phyloP scores from a whole-genome alignment of 2,329 filamentous ascomycete genomes.

The Fusarium sulawesiense region DNA sequence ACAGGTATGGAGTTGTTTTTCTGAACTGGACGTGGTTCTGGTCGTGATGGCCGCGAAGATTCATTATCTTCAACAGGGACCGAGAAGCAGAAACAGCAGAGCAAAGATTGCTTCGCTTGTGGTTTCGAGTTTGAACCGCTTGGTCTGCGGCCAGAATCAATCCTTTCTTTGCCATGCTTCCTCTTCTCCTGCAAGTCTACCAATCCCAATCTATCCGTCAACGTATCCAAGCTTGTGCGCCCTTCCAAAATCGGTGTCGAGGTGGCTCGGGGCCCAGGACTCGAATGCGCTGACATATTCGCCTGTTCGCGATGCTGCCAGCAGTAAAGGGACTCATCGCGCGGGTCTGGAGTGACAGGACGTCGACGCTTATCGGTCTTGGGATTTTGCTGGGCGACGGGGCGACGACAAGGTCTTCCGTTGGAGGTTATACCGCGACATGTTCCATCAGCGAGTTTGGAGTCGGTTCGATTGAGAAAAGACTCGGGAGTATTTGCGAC shows the following conservation, averaged over 20 bases:
- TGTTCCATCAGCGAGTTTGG: conserved; percentile 83
- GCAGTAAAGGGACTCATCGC: conserved; percentile 78
- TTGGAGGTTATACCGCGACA: conserved; percentile 87
- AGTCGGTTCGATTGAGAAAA: conserved; percentile 81
- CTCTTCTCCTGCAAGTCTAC: conserved; percentile 69
- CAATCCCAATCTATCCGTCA: conserved; percentile 82
- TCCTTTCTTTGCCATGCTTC: conserved; percentile 35
- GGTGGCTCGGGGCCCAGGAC: conserved; percentile 56
- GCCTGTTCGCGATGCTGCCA: conserved; percentile 97
- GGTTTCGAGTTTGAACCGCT: conserved; percentile 38
- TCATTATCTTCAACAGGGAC: conserved; percentile 59
- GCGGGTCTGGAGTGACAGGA: conserved; percentile 57
- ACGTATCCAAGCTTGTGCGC: conserved; percentile 85
- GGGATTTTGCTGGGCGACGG: conserved; percentile 60
- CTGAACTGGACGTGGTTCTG: conserved; percentile 61
- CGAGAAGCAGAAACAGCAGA: conserved; percentile 64
- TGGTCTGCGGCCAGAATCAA: conserved; percentile 42
- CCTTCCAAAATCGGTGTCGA: conserved; percentile 68
- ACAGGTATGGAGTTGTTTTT: conserved; percentile 42
- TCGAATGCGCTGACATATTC: conserved; percentile 57
- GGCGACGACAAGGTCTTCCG: conserved; percentile 85
- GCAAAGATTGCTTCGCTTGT: conserved; percentile 46
- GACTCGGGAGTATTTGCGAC: conserved; percentile 79
- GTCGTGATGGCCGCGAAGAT: conserved; percentile 55
- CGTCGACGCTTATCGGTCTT: conserved; percentile 35